A percentile compares a stretch with the other conserved stretches of the same genome.
phyloP scores from a whole-genome alignment of 176 grass and related monocot genomes.

The Ampelocalamus luodianensis region DNA sequence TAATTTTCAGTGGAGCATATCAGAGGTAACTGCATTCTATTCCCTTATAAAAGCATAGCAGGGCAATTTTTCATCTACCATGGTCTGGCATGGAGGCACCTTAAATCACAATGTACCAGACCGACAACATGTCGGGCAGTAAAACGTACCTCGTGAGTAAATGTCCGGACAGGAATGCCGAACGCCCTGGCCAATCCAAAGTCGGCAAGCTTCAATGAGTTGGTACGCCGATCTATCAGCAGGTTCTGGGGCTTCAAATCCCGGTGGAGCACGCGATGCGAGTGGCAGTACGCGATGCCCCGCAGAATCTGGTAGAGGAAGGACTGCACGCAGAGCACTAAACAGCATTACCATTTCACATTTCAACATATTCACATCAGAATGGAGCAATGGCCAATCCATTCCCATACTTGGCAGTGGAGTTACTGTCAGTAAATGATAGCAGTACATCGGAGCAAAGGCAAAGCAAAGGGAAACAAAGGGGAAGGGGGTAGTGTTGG shows the following conservation, averaged over 20 bases:
- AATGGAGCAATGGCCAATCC: background rate
- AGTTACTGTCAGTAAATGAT: background rate
- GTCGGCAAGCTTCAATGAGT: slow-evolving; percentile 88
- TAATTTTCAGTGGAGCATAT: background rate
- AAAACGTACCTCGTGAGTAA: slow-evolving; percentile 76
- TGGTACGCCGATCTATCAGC: slow-evolving; percentile 77
- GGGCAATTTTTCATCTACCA: background rate
- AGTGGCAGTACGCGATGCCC: slow-evolving; percentile 93
- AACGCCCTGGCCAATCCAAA: slow-evolving; percentile 95
- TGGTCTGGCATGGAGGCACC: background rate
- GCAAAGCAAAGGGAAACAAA: background rate
- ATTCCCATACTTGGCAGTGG: background rate
- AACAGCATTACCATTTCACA: slow-evolving; percentile 3
- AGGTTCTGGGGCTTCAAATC: slow-evolving; percentile 98
- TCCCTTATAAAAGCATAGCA: background rate
- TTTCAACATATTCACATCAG: background rate
- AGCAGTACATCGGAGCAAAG: background rate
- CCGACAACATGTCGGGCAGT: background rate
- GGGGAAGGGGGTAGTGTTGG: background rate
- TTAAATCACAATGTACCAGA: background rate
- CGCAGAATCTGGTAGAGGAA: slow-evolving; percentile 89
- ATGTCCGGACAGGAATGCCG: slow-evolving; percentile 80
- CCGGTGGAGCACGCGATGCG: slow-evolving; percentile 85
- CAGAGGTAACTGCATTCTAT: background rate
- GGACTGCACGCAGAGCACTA: slow-evolving; percentile 36